phyloP scores from a whole-genome alignment of 2,329 filamentous ascomycete species.

The Eutypella sp. region DNA sequence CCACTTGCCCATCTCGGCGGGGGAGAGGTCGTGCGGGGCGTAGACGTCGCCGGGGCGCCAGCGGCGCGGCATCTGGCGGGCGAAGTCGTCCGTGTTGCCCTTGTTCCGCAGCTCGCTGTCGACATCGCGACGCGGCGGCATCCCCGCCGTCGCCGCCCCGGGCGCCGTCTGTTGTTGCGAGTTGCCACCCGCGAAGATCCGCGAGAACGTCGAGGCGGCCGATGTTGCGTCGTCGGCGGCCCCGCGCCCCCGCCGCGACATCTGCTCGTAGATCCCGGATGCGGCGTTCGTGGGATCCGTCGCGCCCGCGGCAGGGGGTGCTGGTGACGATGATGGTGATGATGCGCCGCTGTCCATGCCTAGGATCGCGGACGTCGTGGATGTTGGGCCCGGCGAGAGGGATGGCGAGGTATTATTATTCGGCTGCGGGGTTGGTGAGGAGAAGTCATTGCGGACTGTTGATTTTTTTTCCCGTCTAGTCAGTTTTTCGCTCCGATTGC shows the following conservation, averaged over 20 bases:
- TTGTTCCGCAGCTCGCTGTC: conserved; percentile 34
- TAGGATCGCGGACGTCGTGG: conserved; percentile 17
- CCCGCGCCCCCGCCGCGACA: conserved; percentile 5
- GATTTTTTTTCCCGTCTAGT: neutral
- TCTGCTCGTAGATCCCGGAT: conserved; percentile 11
- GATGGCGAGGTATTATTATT: neutral
- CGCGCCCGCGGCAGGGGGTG: no score
- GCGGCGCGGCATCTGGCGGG: conserved; percentile 60
- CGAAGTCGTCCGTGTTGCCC: conserved; percentile 46
- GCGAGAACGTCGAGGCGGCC: no score
- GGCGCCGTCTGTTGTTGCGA: no score
- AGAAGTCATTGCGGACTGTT: conserved; percentile 16
- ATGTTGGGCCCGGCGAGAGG: neutral
- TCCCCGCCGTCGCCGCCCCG: conserved; percentile 3
- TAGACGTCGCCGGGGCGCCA: conserved; percentile 84
- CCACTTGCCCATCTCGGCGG: conserved; percentile 78
- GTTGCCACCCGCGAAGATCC: no score
- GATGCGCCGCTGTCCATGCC: conserved; percentile 11
- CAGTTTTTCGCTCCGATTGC: neutral
- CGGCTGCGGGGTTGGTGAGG: neutral
- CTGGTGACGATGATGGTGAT: neutral
- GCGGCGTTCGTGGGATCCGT: conserved; percentile 9
- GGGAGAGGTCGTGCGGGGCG: conserved; percentile 79
- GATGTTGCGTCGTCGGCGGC: no score
- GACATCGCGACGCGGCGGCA: conserved; percentile 19